A percentile compares a stretch with the other conserved stretches of the same genome.
Evolutionary conservation across 2,329 filamentous ascomycete species (phyloP).

Genomic region (Annulohypoxylon truncatum): DNA sequence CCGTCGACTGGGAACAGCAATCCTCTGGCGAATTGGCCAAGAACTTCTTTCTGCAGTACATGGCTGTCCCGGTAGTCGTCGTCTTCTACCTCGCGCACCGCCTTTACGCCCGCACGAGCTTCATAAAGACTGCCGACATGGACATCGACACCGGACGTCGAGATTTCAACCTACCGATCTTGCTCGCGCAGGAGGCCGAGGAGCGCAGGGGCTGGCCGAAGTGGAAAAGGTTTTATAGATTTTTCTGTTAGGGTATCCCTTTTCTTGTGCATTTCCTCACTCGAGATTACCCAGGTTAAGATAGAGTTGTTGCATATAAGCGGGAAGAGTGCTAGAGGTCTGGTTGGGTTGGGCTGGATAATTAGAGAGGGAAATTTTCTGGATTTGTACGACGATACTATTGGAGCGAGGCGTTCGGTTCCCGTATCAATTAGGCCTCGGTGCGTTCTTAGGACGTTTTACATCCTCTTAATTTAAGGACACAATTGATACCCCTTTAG

Average conservation of each 20-base stretch:
- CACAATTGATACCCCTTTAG: not conserved
- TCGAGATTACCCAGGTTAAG: not conserved
- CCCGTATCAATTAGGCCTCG: not conserved
- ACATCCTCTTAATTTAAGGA: not conserved
- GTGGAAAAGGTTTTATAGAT: conserved; percentile 82
- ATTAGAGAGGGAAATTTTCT: not conserved
- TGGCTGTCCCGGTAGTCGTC: conserved; percentile 76
- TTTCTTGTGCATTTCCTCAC: conserved; percentile 5
- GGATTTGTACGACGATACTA: conserved; percentile 5
- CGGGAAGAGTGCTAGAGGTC: not conserved
- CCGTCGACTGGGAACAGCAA: conserved; percentile 67
- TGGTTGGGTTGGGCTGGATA: not conserved
- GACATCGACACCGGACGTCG: conserved; percentile 87
- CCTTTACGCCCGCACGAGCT: conserved; percentile 74
- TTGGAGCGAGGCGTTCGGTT: conserved; percentile 18
- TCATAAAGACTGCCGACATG: conserved; percentile 79
- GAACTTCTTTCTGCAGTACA: conserved; percentile 79
- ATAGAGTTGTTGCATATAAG: not conserved
- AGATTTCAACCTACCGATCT: conserved; percentile 82
- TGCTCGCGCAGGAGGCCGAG: conserved; percentile 82
- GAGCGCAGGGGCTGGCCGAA: conserved; percentile 77
- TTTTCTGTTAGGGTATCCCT: conserved; percentile 63
- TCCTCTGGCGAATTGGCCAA: conserved; percentile 61
- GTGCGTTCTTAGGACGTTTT: not conserved
- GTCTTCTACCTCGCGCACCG: conserved; percentile 81